phyloP scores from a whole-genome alignment of 2,329 filamentous ascomycete species.

The Ascochyta pisi region DNA sequence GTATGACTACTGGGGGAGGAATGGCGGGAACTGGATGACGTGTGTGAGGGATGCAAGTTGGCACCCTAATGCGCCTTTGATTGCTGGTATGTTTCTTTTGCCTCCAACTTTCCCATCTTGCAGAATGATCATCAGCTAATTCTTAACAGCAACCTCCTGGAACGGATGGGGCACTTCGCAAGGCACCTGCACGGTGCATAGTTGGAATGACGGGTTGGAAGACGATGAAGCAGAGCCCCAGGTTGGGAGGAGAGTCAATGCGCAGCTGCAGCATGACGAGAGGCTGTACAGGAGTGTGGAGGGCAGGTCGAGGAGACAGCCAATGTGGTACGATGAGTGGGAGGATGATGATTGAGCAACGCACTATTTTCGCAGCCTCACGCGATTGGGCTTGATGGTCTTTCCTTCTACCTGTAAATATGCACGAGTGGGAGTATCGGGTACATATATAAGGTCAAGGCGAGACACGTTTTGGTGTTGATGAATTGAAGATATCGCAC shows the following conservation, averaged over 20 bases:
- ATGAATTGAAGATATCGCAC: too few species aligned
- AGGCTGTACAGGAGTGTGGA: constrained; percentile 38
- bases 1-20: constrained; percentile 64
- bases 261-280: constrained; percentile 47
- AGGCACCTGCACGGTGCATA: constrained; percentile 79
- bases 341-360: constrained; percentile 34
- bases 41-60: constrained; percentile 88
- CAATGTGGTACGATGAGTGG: constrained; percentile 39
- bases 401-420: neutral
- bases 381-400: neutral
- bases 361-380: neutral
- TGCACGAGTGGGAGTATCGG: neutral
- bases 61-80: constrained; percentile 83
- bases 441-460: neutral
- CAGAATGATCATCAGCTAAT: constrained; percentile 20
- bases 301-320: constrained; percentile 29
- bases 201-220: constrained; percentile 71
- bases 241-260: constrained; percentile 46
- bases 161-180: constrained; percentile 76
- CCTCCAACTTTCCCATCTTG: neutral
- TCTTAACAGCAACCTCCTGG: constrained; percentile 73
- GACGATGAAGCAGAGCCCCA: constrained; percentile 64
- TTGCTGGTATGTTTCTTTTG: constrained; percentile 64
- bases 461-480: neutral
- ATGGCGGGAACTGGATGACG: constrained; percentile 70